Evolutionary conservation across 2,329 filamentous ascomycete genomes (phyloP).

Genomic region (Colletotrichum sp.): DNA sequence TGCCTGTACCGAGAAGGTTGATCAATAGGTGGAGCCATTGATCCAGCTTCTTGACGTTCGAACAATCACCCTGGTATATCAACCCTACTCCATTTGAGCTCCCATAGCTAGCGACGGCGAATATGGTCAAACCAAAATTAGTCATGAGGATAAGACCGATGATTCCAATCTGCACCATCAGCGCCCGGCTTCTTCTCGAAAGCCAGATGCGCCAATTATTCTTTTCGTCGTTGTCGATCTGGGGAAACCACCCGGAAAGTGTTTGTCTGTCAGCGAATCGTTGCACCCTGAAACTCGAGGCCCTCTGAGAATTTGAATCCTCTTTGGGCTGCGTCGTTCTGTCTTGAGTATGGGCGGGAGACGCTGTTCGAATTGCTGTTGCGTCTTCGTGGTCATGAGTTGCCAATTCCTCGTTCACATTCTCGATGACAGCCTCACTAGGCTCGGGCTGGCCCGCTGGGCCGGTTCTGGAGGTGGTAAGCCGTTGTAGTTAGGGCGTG

Average conservation of each 20-base stretch:
- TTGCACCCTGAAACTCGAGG: background rate
- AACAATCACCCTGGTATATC: conserved; percentile 30
- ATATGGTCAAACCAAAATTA: conserved; percentile 27
- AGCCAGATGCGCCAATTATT: conserved; percentile 22
- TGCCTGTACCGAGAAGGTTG: conserved; percentile 31
- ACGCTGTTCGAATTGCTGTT: background rate
- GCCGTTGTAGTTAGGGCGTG: background rate
- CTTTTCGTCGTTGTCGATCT: conserved; percentile 20
- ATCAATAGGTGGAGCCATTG: conserved; percentile 32
- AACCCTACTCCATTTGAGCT: conserved; percentile 27
- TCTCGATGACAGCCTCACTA: background rate
- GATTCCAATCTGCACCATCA: conserved; percentile 26
- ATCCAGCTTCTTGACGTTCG: conserved; percentile 12
- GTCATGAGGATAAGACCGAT: conserved; percentile 28
- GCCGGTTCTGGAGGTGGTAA: background rate
- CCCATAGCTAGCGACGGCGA: conserved; percentile 13
- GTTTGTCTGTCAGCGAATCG: background rate
- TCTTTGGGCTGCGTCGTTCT: background rate
- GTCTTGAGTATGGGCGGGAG: background rate
- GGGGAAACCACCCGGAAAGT: conserved; percentile 26
- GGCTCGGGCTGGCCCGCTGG: background rate
- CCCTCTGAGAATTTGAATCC: background rate
- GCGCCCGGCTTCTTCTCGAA: conserved; percentile 22
- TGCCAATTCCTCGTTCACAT: background rate
- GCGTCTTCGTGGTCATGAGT: background rate